phyloP scores from a whole-genome alignment of 257 asterid genomes.

The Knoxia roxburghii region DNA sequence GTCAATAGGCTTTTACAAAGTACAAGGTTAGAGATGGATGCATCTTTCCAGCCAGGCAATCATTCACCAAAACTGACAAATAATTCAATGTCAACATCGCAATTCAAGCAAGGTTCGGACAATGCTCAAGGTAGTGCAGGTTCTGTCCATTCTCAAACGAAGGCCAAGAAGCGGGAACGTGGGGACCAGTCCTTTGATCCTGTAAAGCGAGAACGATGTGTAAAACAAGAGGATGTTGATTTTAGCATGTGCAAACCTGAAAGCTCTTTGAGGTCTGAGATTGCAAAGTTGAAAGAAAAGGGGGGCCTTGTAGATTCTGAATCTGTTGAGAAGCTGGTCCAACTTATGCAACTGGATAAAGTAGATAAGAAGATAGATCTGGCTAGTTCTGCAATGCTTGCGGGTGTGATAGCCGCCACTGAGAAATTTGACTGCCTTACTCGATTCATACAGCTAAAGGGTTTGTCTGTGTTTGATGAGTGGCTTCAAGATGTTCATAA shows the following conservation, averaged over 20 bases:
- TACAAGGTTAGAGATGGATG: conserved; percentile 70
- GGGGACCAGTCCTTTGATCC: conserved; percentile 61
- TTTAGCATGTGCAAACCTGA: conserved; percentile 38
- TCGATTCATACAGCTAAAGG: conserved; percentile 65
- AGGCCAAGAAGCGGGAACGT: conserved; percentile 87
- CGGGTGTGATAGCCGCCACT: conserved; percentile 65
- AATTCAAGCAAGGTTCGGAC: conserved; percentile 53
- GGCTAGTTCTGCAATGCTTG: conserved; percentile 57
- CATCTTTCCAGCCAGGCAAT: conserved; percentile 55
- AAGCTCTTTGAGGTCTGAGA: conserved; percentile 47
- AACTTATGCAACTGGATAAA: conserved; percentile 60
- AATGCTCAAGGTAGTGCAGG: conserved; percentile 47
- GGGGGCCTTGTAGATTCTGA: conserved; percentile 62
- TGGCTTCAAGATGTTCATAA: conserved; percentile 92
- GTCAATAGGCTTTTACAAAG: conserved; percentile 55
- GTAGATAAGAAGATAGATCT: conserved; percentile 56
- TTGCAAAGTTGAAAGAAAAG: conserved; percentile 59
- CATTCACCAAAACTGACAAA: conserved; percentile 71
- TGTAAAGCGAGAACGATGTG: conserved; percentile 56
- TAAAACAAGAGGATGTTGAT: conserved; percentile 52
- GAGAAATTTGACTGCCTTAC: conserved; percentile 67
- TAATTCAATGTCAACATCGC: conserved; percentile 56
- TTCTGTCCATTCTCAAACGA: conserved; percentile 52
- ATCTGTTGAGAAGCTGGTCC: conserved; percentile 80
- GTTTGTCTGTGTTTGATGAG: conserved; percentile 66